A percentile compares a stretch with the other conserved stretches of the same genome.
Evolutionary conservation across 2,329 filamentous ascomycete genomes (phyloP).

Genomic region (Talaromyces atroroseus): DNA sequence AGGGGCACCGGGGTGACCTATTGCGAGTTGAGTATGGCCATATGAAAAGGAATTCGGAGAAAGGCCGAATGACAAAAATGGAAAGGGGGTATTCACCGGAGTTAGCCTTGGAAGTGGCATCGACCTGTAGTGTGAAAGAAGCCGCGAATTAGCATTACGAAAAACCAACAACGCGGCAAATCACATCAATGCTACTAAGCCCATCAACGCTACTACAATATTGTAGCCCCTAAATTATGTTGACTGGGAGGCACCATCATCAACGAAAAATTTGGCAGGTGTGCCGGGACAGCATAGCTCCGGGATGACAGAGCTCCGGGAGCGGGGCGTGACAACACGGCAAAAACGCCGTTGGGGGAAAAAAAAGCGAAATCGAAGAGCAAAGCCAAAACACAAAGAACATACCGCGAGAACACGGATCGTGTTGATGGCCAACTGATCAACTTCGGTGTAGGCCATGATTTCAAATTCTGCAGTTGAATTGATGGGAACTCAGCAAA

Average conservation of each 20-base stretch:
- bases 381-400: slow-evolving; percentile 22
- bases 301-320: slow-evolving; percentile 8
- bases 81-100: slow-evolving; percentile 53
- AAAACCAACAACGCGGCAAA: neutral
- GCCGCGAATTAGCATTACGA: slow-evolving; percentile 13
- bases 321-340: neutral
- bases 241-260: neutral
- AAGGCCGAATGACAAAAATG: neutral
- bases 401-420: slow-evolving; percentile 93
- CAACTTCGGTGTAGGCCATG: slow-evolving; percentile 85
- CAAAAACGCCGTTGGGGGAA: neutral
- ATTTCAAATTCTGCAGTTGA: slow-evolving; percentile 38
- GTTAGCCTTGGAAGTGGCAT: slow-evolving; percentile 95
- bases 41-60: neutral
- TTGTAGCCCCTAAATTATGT: neutral
- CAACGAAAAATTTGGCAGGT: neutral
- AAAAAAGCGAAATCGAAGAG: slow-evolving; percentile 5
- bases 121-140: slow-evolving; percentile 59
- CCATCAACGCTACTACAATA: neutral
- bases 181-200: neutral
- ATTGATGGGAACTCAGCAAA: neutral
- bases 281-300: neutral
- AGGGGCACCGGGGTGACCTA: slow-evolving; percentile 95
- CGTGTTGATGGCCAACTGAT: slow-evolving; percentile 93
- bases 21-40: slow-evolving; percentile 66